Evolutionary conservation across 345 rosid genomes (phyloP), one percentile per base, ranked within the genome.

Genomic region (Erysimum cheiranthoides): DNA sequence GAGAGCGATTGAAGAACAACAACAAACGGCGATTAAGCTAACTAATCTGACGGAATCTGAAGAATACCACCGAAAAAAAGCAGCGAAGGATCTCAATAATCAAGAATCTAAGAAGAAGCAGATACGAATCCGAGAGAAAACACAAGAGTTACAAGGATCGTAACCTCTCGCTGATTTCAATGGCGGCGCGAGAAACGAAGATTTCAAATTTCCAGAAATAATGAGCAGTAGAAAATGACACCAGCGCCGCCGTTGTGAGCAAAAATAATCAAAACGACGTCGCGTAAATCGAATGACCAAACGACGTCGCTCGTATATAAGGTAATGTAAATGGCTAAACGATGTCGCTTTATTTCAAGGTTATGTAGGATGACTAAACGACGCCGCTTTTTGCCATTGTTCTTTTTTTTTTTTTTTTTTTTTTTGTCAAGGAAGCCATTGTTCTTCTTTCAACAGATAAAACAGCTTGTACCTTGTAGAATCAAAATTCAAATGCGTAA

Each of bases 161-260:
- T 54, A 28, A 77, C 71, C 61, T 70, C 75, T 36, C 60, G 53
- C 71, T 27, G 75, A 64, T 71, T 71, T 65, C 76, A 71, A 47
- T 36, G 61, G 10, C 61, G 72, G 80, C 80, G 80, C 76, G 67
- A 77, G 71, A 70, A 71, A 46, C 71, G 61, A 71, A 30, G 54
- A 64, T 71, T 77, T 70, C 49, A 58, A 47, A 27, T 17, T 56
- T 64, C 59, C 66, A 54, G 65, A 70, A 63, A 42, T 14, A 35
- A 34, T 38, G 8, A 60, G 27, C 67, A 14, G 50, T 34, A n/a
- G 39, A 38, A 21, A n/a, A 3, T 12, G 17, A 11, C 17, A 47
- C 35, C 31, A 40, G 59, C 39, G 16, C 36, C 8, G 30, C 28
- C 5, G 30, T 40, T 18, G 35, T n/a, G 54, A 38, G 16, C 46